Conservation (phyloP, 257 asterid species). For the Oldenlandia corymbosa region DNA sequence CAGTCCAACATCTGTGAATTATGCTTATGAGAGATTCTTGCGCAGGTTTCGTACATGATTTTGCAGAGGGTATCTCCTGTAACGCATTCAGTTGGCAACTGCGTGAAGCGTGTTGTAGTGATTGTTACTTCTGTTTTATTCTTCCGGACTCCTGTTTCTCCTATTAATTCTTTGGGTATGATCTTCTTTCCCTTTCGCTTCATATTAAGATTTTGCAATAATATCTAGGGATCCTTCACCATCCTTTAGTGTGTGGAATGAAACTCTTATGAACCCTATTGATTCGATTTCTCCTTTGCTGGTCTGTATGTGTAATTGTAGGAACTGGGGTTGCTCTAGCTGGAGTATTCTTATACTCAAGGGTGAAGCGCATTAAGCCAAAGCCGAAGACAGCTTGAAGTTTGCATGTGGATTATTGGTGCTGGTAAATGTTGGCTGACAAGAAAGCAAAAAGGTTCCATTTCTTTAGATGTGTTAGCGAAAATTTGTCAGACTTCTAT, state of each 20-base stretch:
- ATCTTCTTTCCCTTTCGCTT: constrained; percentile 9
- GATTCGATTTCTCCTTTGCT: background rate
- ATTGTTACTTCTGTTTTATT: constrained; percentile 82
- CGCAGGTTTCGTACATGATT: constrained; percentile 90
- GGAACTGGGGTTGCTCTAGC: constrained; percentile 88
- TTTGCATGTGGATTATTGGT: constrained; percentile 21
- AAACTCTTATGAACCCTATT: background rate
- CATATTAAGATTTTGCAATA: no score
- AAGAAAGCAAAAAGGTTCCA: no score
- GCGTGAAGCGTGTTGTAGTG: constrained; percentile 89
- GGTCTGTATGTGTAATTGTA: constrained; percentile 13
- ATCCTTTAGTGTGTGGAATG: background rate
- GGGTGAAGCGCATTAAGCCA: constrained; percentile 64
- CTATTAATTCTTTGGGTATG: constrained; percentile 64
- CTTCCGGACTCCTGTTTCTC: constrained; percentile 81
- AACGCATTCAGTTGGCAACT: constrained; percentile 92
- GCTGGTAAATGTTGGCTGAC: constrained; percentile 27
- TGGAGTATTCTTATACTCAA: constrained; percentile 88
- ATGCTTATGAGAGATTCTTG: constrained; percentile 15
- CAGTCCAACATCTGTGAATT: background rate
- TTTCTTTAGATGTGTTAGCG: constrained; percentile 11
- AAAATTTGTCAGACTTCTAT: constrained; percentile 15
- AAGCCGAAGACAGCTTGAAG: constrained; percentile 58
- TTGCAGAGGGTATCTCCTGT: constrained; percentile 90
- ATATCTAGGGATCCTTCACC: no score